Conservation (phyloP, 2,329 filamentous ascomycete genomes). For the Curvularia verruculosa region DNA sequence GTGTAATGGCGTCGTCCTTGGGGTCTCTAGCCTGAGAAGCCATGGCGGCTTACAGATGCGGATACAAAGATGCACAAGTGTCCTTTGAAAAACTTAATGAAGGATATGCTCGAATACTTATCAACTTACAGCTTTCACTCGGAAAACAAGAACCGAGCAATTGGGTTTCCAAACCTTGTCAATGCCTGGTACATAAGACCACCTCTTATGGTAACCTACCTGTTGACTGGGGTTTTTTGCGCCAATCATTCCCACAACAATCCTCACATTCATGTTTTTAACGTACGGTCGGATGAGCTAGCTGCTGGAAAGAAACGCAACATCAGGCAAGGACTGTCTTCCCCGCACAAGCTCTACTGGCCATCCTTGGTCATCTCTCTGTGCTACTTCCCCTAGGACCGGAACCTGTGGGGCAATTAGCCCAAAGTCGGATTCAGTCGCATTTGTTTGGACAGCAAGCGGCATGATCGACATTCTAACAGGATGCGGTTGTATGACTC, state of each 20-base stretch:
- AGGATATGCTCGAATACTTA: constrained; percentile 4
- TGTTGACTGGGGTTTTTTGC: neutral
- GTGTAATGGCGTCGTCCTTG: constrained; percentile 25
- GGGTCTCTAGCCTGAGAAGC: constrained; percentile 4
- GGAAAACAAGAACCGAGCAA: constrained; percentile 8
- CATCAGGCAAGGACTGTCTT: constrained; percentile 7
- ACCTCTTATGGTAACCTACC: neutral
- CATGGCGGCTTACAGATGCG: constrained; percentile 6
- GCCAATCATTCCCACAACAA: neutral
- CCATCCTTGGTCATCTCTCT: neutral
- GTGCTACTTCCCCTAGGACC: constrained; percentile 11
- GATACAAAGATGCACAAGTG: neutral
- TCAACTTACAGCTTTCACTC: neutral
- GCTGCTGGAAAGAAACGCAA: neutral
- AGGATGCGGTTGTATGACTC: constrained; percentile 10
- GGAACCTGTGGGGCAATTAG: constrained; percentile 10
- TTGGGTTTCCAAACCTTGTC: constrained; percentile 1
- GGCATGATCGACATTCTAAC: constrained; percentile 12
- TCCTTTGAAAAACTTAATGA: neutral
- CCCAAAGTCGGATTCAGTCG: neutral
- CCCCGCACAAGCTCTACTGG: constrained; percentile 12
- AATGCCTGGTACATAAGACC: neutral
- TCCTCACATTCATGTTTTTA: constrained; percentile 14
- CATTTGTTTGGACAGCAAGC: constrained; percentile 8
- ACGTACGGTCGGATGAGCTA: neutral